phyloP scores from a whole-genome alignment of 2,329 filamentous ascomycete genomes.

The Zymoseptoria passerinii region DNA sequence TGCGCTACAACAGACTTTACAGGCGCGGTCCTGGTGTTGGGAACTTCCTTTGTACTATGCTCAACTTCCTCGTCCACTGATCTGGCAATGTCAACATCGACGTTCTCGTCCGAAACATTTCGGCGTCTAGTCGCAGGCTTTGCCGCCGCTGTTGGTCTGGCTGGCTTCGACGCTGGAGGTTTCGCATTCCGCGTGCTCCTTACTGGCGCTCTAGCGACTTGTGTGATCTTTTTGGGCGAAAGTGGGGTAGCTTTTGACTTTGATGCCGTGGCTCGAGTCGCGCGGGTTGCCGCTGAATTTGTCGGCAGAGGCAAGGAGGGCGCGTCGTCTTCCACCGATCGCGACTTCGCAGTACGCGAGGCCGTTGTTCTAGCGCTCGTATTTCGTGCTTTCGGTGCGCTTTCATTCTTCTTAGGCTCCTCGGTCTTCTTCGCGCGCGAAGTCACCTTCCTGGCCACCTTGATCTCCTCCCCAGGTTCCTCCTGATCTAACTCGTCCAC shows the following conservation, averaged over 20 bases:
- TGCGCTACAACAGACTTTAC: background rate
- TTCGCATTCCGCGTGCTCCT: slow-evolving; percentile 5
- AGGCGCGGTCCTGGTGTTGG: slow-evolving; percentile 1
- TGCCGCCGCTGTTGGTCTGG: slow-evolving; percentile 2
- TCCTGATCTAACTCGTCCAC: slow-evolving; percentile 10
- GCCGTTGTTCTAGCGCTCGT: background rate
- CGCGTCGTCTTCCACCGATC: background rate
- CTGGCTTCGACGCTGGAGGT: slow-evolving; percentile 7
- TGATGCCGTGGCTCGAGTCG: slow-evolving; percentile 17
- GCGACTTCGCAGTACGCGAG: slow-evolving; percentile 1
- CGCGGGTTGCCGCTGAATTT: slow-evolving; percentile 10
- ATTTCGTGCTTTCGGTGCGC: background rate
- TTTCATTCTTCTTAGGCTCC: slow-evolving; percentile 1
- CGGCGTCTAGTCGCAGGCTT: slow-evolving; percentile 14
- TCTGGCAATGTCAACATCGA: slow-evolving; percentile 10
- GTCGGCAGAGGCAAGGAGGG: background rate
- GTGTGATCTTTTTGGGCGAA: slow-evolving; percentile 32
- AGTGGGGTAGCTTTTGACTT: slow-evolving; percentile 22
- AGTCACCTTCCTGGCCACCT: slow-evolving; percentile 5
- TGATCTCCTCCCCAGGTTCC: slow-evolving; percentile 7
- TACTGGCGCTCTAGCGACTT: slow-evolving; percentile 21
- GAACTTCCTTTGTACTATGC: slow-evolving; percentile 1
- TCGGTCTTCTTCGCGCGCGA: slow-evolving; percentile 10
- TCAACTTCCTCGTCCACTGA: slow-evolving; percentile 5
- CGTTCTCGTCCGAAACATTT: slow-evolving; percentile 27